Conservation (phyloP, 148 eudicot genomes). For the Fallopia convolvulus region DNA sequence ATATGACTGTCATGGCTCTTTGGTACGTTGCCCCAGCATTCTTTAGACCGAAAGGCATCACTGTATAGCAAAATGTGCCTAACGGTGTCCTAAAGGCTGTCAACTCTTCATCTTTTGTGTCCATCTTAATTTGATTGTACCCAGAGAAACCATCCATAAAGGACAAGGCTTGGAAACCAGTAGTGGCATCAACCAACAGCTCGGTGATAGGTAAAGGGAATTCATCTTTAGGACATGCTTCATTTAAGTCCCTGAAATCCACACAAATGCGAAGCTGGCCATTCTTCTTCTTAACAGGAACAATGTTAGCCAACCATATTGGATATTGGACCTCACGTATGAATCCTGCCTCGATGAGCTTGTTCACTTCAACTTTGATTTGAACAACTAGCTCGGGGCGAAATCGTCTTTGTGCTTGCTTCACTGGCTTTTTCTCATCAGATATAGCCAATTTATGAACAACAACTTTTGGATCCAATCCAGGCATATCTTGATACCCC, state of each 20-base stretch:
- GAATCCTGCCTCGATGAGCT: too few relatives aligned
- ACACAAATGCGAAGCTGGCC: background rate
- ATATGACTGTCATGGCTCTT: background rate
- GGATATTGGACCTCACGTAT: background rate
- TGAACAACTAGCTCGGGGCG: background rate
- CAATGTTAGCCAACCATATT: background rate
- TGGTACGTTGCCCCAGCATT: background rate
- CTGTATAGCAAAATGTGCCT: background rate
- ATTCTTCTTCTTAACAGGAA: background rate
- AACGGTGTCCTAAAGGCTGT: background rate
- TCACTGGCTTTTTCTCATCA: background rate
- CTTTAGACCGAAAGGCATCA: background rate
- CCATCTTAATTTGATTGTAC: background rate
- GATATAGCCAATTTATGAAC: background rate
- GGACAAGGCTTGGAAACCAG: background rate
- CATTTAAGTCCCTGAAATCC: background rate
- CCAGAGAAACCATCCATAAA: background rate
- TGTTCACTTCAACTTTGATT: background rate
- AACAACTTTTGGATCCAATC: constrained; percentile 2
- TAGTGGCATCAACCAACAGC: background rate
- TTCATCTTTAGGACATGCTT: background rate
- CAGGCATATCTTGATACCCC: background rate
- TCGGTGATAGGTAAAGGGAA: background rate
- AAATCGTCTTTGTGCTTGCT: background rate
- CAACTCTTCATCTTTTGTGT: background rate